Evolutionary conservation across 768 basidiomycete species (phyloP).

Genomic region (Baorangia bicolor): DNA sequence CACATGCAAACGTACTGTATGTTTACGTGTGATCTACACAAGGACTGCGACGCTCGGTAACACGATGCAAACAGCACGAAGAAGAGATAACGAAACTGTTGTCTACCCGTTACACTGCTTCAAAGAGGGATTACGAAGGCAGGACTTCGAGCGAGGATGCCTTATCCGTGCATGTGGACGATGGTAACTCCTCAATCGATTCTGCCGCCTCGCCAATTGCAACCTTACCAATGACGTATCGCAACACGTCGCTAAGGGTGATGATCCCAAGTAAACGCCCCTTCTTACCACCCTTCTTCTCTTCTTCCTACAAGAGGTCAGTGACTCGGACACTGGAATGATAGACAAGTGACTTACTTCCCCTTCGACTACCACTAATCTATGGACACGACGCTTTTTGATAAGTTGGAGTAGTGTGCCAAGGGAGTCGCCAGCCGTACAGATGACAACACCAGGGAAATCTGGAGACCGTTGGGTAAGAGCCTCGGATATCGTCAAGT

Average conservation of each 20-base stretch:
- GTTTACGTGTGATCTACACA: conserved; percentile 21
- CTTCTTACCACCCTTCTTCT: conserved; percentile 74
- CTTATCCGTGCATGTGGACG: conserved; percentile 11
- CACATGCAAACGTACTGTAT: not conserved
- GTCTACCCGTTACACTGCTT: not conserved
- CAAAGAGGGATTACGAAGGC: conserved; percentile 6
- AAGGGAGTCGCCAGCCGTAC: conserved; percentile 88
- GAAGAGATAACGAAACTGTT: not conserved
- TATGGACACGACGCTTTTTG: conserved; percentile 90
- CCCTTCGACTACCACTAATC: conserved; percentile 93
- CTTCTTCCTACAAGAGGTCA: conserved; percentile 62
- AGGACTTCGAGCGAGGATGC: conserved; percentile 17
- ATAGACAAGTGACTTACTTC: conserved; percentile 49
- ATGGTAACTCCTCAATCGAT: conserved; percentile 30
- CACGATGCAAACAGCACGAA: conserved; percentile 3
- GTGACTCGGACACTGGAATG: not conserved
- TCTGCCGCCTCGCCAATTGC: conserved; percentile 48
- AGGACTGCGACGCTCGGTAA: not conserved
- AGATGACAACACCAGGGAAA: conserved; percentile 96
- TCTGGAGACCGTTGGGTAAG: conserved; percentile 89
- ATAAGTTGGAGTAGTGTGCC: conserved; percentile 88
- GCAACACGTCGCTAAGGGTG: conserved; percentile 84
- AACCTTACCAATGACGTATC: conserved; percentile 74
- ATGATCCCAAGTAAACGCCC: conserved; percentile 84
- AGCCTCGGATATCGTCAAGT: conserved; percentile 90